phyloP scores from a whole-genome alignment of 768 basidiomycete species.

The Leccinum truebloodii region DNA sequence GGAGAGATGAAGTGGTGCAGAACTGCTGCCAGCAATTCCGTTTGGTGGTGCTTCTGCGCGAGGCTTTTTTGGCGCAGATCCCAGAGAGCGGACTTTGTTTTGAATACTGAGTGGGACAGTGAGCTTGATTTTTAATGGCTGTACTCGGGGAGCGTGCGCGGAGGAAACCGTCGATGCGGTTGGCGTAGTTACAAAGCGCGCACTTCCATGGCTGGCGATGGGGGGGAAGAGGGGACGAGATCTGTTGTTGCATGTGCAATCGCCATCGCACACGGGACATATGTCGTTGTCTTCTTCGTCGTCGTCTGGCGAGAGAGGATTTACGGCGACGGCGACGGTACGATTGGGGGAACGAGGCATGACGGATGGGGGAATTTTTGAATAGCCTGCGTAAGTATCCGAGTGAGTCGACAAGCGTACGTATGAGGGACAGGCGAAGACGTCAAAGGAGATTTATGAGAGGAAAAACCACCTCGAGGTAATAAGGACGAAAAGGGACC shows the following conservation, averaged over 20 bases:
- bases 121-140: slow-evolving; percentile 69
- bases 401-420: slow-evolving; percentile 28
- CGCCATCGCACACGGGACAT: slow-evolving; percentile 88
- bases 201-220: slow-evolving; percentile 34
- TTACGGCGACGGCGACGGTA: slow-evolving; percentile 56
- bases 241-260: slow-evolving; percentile 74
- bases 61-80: slow-evolving; percentile 32
- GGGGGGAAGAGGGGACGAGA: slow-evolving; percentile 35
- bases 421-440: slow-evolving; percentile 24
- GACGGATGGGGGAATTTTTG: slow-evolving; percentile 55
- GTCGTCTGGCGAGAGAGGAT: slow-evolving; percentile 43
- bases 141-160: slow-evolving; percentile 28
- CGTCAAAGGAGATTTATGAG: slow-evolving; percentile 29
- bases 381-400: slow-evolving; percentile 33
- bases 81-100: slow-evolving; percentile 39
- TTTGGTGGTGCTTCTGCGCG: slow-evolving; percentile 37
- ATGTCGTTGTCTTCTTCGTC: slow-evolving; percentile 88
- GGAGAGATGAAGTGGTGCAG: slow-evolving; percentile 14
- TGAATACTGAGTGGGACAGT: slow-evolving; percentile 60
- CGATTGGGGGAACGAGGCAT: slow-evolving; percentile 71
- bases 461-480: slow-evolving; percentile 15
- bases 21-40: slow-evolving; percentile 36
- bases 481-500: slow-evolving; percentile 16
- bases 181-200: slow-evolving; percentile 40
- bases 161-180: slow-evolving; percentile 39